Evolutionary conservation across 2,329 filamentous ascomycete genomes (phyloP).

Genomic region (Apiospora aurea): DNA sequence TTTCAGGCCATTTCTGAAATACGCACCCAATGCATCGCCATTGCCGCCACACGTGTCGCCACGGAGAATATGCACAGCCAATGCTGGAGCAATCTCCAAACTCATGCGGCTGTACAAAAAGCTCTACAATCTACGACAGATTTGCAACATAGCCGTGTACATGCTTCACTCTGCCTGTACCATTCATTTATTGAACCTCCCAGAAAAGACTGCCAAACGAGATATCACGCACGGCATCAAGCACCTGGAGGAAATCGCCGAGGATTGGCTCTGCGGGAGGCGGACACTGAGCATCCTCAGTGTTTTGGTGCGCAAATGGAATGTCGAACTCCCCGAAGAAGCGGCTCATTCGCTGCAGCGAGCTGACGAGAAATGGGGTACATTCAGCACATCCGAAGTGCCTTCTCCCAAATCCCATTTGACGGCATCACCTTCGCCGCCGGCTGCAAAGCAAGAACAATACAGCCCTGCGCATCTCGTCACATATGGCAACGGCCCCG

Average conservation of each 20-base stretch:
- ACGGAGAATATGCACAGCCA: conserved; percentile 87
- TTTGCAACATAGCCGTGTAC: conserved; percentile 96
- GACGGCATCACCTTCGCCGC: conserved; percentile 37
- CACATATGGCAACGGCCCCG: background rate
- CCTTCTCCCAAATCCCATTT: conserved; percentile 56
- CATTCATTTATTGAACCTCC: conserved; percentile 90
- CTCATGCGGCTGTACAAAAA: conserved; percentile 94
- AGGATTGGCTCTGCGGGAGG: conserved; percentile 90
- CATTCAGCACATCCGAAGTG: conserved; percentile 68
- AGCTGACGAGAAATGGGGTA: conserved; percentile 81
- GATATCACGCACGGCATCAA: conserved; percentile 92
- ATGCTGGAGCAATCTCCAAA: conserved; percentile 89
- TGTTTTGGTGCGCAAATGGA: conserved; percentile 88
- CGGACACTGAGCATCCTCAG: conserved; percentile 86
- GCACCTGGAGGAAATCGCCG: conserved; percentile 93
- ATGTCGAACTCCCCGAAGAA: conserved; percentile 84
- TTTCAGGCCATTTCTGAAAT: conserved; percentile 94
- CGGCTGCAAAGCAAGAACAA: conserved; percentile 34
- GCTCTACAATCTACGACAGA: conserved; percentile 87
- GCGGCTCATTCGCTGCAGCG: conserved; percentile 77
- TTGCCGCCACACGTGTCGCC: conserved; percentile 88
- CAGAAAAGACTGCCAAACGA: conserved; percentile 87
- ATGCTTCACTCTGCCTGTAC: conserved; percentile 94
- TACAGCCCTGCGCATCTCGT: background rate
- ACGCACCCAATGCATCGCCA: conserved; percentile 80